A percentile compares a stretch with the other conserved stretches of the same genome.
These are phyloP conservation scores for Amaranthus hypochondriacus DNA, from an alignment of 148 eudicot genomes.

Conservation along the genomic window DNA sequence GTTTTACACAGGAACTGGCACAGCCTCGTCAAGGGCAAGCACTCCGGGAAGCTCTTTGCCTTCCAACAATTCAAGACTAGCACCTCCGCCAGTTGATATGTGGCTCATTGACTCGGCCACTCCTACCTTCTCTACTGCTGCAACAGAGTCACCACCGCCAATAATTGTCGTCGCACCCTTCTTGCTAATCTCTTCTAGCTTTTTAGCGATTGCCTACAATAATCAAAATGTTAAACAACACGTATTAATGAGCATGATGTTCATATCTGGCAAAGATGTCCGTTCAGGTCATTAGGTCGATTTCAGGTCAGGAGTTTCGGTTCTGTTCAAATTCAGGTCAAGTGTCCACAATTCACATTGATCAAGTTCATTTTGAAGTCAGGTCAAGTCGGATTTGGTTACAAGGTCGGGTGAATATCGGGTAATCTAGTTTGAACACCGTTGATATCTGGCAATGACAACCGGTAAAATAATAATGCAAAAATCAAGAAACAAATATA, in stretches of 20 bases:
- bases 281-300: no score
- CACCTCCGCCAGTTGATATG: constrained; percentile 96
- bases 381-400: no score
- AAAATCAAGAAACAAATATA: no score
- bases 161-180: constrained; percentile 90
- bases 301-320: no score
- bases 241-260: neutral
- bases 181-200: constrained; percentile 69
- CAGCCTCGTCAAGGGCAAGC: constrained; percentile 77
- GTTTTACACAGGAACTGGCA: constrained; percentile 44
- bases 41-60: constrained; percentile 92
- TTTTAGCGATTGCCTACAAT: constrained; percentile 69
- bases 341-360: no score
- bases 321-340: no score
- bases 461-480: no score
- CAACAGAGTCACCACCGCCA: constrained; percentile 95
- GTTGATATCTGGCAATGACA: no score
- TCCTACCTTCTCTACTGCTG: constrained; percentile 86
- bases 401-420: no score
- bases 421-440: no score
- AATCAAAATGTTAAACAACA: neutral
- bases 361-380: no score
- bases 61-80: constrained; percentile 90
- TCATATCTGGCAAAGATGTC: no score
- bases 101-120: constrained; percentile 91